Evolutionary conservation across 1,139 yeast species (phyloP), one percentile per base, ranked within the genome.

Genomic region (Meyerozyma elateridarum): DNA sequence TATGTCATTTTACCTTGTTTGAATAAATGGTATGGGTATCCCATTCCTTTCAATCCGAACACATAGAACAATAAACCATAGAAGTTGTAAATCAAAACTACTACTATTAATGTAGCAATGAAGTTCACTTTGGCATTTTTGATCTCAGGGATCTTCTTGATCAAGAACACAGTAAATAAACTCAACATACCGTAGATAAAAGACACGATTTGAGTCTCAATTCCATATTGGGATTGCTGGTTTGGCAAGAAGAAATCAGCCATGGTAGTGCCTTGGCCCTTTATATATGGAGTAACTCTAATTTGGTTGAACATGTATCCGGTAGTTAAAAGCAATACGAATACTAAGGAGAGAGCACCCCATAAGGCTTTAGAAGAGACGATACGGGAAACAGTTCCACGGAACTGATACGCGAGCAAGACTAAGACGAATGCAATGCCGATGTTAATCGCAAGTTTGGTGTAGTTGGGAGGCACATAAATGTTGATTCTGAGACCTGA

Each of bases 271-370:
- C 64, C 66, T 33, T 67, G 70, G 29, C 71, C 72, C 38, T 76
- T 79, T 22, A 82, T 67, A 49, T 79, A 83, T 13, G 87, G 95
- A 6, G 80, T 71, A 27, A 73, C 73, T 54, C 97, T 77, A 42
- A 91, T 91, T 46, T 77, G 76, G 55, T 87, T 88, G 71, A 78
- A 91, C 98, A 91, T 91, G 59, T 88, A 85, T 11, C 98, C 98
- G 8, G 93, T 70, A 33, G 76, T 79, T 64, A 89, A 85, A 47
- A 88, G 61, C 40, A 89, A 65, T 17, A 85, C 71, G 9, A 74
- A 49, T 28, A 83, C 63, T 15, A 85, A 62, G 4, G 85, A 68
- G 11, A 70, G 36, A 4, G 76, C 72, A 31, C 82, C 79, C 95
- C 95, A 87, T 32, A 82, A 48, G 19, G 49, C 24, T 29, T 53